These are phyloP conservation scores for Hypoxylon sp. DNA, from an alignment of 2,329 filamentous ascomycete species.

Conservation along the genomic window DNA sequence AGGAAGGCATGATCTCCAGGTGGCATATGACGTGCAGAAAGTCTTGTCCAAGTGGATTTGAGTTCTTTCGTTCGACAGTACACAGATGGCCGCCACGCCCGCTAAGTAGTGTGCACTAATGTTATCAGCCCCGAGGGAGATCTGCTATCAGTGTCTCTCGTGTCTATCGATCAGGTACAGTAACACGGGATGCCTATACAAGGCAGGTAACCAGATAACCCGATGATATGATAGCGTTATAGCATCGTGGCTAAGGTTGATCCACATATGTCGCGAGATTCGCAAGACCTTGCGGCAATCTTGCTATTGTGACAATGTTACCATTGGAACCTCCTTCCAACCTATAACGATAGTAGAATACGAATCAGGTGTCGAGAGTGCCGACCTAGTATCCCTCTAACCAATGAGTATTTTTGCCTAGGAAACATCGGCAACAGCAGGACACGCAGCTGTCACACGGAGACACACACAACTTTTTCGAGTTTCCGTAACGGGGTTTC, in stretches of 20 bases:
- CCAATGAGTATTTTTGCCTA: slow-evolving; percentile 25
- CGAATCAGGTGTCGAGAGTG: slow-evolving; percentile 24
- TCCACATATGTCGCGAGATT: slow-evolving; percentile 36
- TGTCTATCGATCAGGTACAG: slow-evolving; percentile 40
- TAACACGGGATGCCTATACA: slow-evolving; percentile 41
- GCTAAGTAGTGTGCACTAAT: slow-evolving; percentile 22
- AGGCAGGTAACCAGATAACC: slow-evolving; percentile 38
- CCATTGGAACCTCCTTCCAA: slow-evolving; percentile 18
- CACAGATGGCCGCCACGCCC: slow-evolving; percentile 21
- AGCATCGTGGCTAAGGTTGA: slow-evolving; percentile 32
- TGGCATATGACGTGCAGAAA: slow-evolving; percentile 45
- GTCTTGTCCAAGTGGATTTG: slow-evolving; percentile 39
- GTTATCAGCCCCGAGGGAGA: slow-evolving; percentile 37
- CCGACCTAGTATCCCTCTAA: slow-evolving; percentile 12
- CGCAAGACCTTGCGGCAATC: slow-evolving; percentile 38
- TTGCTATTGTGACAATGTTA: slow-evolving; percentile 38
- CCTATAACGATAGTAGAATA: slow-evolving; percentile 29
- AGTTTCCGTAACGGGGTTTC: slow-evolving; percentile 39
- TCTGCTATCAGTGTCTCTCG: slow-evolving; percentile 38
- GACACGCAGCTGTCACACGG: slow-evolving; percentile 25
- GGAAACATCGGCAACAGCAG: slow-evolving; percentile 36
- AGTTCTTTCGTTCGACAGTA: slow-evolving; percentile 32
- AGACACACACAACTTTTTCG: slow-evolving; percentile 18
- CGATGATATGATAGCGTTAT: slow-evolving; percentile 36
- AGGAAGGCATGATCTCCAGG: slow-evolving; percentile 41